phyloP scores from a whole-genome alignment of 306 rosid species.

The Hippophae rhamnoides region DNA sequence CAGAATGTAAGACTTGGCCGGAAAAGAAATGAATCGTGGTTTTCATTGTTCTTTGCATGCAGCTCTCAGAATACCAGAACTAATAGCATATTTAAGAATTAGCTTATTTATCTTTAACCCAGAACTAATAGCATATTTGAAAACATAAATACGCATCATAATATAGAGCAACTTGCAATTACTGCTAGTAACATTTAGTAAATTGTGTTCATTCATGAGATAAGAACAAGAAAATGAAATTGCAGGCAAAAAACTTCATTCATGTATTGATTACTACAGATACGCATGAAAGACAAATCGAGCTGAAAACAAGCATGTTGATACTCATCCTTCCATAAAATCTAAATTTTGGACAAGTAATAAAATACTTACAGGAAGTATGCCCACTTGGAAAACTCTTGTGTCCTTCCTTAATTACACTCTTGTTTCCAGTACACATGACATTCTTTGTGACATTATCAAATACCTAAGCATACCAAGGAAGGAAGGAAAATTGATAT shows the following conservation, averaged over 20 bases:
- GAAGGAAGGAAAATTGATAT: slow-evolving; percentile 6
- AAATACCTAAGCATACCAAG: slow-evolving; percentile 40
- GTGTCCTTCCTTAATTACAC: slow-evolving; percentile 60
- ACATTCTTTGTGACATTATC: slow-evolving; percentile 47
- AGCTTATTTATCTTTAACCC: too few species aligned
- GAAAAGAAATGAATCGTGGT: neutral
- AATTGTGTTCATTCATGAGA: too few species aligned
- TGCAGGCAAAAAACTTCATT: too few species aligned
- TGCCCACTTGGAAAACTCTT: slow-evolving; percentile 98
- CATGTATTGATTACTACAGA: too few species aligned
- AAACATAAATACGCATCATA: neutral
- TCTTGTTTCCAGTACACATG: neutral
- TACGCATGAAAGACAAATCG: too few species aligned
- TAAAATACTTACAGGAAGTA: slow-evolving; percentile 66
- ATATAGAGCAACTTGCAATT: too few species aligned
- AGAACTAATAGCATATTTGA: too few species aligned
- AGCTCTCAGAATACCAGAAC: neutral
- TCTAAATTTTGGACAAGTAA: too few species aligned
- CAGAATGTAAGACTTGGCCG: neutral
- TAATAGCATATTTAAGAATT: too few species aligned
- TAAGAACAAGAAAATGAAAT: too few species aligned
- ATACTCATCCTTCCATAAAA: slow-evolving; percentile 58
- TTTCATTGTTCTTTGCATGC: neutral
- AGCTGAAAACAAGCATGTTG: slow-evolving; percentile 10
- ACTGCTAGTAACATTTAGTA: too few species aligned